Evolutionary conservation across 768 basidiomycete genomes (phyloP).

Genomic region (Boletellus ananiceps): DNA sequence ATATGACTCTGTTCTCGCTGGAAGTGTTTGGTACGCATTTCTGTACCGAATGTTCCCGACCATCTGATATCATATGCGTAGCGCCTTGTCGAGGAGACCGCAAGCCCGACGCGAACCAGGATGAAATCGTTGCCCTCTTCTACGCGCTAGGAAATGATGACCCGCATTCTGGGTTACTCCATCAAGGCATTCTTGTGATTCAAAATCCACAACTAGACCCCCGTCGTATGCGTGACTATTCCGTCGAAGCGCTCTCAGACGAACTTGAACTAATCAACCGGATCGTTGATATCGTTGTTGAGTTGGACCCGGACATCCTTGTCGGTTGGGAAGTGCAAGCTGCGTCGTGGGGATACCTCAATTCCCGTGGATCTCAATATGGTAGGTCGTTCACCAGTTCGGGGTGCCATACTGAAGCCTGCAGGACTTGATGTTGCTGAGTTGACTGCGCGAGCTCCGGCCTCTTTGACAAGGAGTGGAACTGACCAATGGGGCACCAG

Average conservation of each 20-base stretch:
- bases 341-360: slow-evolving; percentile 87
- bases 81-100: slow-evolving; percentile 56
- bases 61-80: slow-evolving; percentile 22
- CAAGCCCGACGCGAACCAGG: slow-evolving; percentile 58
- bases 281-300: slow-evolving; percentile 65
- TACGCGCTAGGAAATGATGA: slow-evolving; percentile 59
- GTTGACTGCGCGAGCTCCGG: slow-evolving; percentile 70
- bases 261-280: slow-evolving; percentile 83
- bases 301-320: slow-evolving; percentile 87
- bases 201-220: slow-evolving; percentile 36
- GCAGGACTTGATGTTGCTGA: slow-evolving; percentile 71
- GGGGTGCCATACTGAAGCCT: background rate
- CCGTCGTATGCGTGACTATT: slow-evolving; percentile 39
- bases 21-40: slow-evolving; percentile 74
- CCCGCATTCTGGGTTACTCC: slow-evolving; percentile 24
- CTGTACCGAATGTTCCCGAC: background rate
- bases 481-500: slow-evolving; percentile 66
- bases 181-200: slow-evolving; percentile 54
- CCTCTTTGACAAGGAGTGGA: slow-evolving; percentile 29
- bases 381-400: slow-evolving; percentile 36
- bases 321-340: slow-evolving; percentile 90
- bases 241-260: slow-evolving; percentile 49
- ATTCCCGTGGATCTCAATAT: slow-evolving; percentile 55
- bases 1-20: slow-evolving; percentile 75
- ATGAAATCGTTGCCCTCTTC: slow-evolving; percentile 61